Conservation (phyloP, 1,284 basidiomycete species). For the Cronartium ribicola region DNA sequence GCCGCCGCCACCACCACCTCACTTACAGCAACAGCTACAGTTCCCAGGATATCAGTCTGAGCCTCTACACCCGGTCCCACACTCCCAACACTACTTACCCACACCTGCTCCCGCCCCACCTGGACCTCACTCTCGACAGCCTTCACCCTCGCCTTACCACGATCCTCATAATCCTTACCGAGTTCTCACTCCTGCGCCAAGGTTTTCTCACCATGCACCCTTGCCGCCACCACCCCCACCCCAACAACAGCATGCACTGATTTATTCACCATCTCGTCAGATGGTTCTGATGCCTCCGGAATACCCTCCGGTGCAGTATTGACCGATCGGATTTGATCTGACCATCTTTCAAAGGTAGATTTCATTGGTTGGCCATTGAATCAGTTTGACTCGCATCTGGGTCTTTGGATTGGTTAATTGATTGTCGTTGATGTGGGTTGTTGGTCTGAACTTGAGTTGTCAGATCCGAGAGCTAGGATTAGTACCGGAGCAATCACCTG, state of each 20-base stretch:
- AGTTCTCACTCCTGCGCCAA: not conserved
- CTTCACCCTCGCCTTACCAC: not conserved
- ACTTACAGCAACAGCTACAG: not conserved
- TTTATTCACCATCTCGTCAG: constrained; percentile 1
- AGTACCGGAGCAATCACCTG: too few species aligned
- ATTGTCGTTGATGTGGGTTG: too few species aligned
- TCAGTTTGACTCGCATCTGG: too few species aligned
- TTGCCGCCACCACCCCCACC: constrained; percentile 18
- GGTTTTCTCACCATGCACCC: constrained; percentile 12
- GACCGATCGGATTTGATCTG: constrained; percentile 1
- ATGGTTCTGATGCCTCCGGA: not conserved
- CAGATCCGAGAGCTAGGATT: too few species aligned
- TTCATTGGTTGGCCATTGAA: too few species aligned
- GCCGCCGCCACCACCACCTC: constrained; percentile 2
- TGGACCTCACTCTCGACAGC: not conserved
- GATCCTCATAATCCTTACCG: constrained; percentile 13
- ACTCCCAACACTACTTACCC: constrained; percentile 2
- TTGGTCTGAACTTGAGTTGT: too few species aligned
- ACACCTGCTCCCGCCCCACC: constrained; percentile 2
- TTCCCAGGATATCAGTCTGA: constrained; percentile 7
- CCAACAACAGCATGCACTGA: constrained; percentile 12
- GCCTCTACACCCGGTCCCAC: constrained; percentile 3
- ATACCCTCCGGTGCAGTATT: not conserved
- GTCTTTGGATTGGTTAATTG: too few species aligned
- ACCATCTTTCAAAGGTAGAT: too few species aligned